Evolutionary conservation across 2,329 filamentous ascomycete species (phyloP).

Genomic region (Ophiostoma sp.): DNA sequence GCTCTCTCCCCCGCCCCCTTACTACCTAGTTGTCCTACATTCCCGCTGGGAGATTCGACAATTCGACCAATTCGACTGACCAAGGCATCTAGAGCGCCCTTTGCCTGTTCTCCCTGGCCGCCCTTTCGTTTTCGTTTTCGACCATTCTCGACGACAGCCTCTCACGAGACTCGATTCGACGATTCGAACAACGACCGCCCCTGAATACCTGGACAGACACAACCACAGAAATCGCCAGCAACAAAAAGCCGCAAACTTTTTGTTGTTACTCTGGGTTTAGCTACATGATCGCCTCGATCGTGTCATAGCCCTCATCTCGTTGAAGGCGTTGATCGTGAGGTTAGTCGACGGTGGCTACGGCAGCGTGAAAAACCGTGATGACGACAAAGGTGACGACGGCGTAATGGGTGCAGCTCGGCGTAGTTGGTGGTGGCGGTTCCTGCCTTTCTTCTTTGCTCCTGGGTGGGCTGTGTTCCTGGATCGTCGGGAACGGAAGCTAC

Average conservation of each 20-base stretch:
- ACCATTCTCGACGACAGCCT: neutral
- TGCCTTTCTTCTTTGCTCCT: neutral
- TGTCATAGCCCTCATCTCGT: constrained; percentile 27
- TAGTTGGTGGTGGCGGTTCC: neutral
- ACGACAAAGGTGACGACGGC: neutral
- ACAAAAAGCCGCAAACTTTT: constrained; percentile 22
- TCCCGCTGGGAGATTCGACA: constrained; percentile 21
- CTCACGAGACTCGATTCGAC: constrained; percentile 12
- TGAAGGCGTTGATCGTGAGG: constrained; percentile 33
- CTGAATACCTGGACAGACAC: neutral
- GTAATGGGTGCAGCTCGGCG: neutral
- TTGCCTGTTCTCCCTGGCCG: constrained; percentile 16
- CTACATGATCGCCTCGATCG: constrained; percentile 33
- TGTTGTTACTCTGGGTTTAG: constrained; percentile 16
- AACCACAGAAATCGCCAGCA: constrained; percentile 5
- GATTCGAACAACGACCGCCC: neutral
- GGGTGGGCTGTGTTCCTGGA: neutral
- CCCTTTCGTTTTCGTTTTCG: neutral
- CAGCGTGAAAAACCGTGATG: neutral
- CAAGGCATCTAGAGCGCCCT: constrained; percentile 11
- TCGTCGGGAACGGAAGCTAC: neutral
- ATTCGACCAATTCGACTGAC: constrained; percentile 15
- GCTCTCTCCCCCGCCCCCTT: constrained; percentile 8
- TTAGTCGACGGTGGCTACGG: constrained; percentile 22
- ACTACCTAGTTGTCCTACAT: constrained; percentile 21